phyloP scores from a whole-genome alignment of 331 rosid species.

The Spiraea crenata region DNA sequence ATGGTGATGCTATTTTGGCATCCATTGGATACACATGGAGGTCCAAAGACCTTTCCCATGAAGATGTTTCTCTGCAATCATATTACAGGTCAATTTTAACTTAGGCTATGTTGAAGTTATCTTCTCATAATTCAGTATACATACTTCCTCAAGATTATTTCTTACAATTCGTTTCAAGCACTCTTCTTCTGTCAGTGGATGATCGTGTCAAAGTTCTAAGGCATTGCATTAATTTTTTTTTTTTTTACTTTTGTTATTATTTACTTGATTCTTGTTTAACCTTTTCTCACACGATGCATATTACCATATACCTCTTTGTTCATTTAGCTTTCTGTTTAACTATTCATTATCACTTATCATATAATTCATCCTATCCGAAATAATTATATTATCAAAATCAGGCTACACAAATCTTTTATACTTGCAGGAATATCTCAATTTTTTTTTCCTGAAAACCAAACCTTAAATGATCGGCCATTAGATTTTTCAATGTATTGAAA shows the following conservation, averaged over 20 bases:
- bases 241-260: too few relatives aligned
- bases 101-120: slow-evolving; percentile 17
- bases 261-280: neutral
- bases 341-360: too few relatives aligned
- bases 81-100: slow-evolving; percentile 72
- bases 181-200: neutral
- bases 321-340: too few relatives aligned
- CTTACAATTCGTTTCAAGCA: neutral
- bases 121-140: slow-evolving; percentile 9
- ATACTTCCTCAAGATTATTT: neutral
- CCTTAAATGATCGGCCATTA: too few relatives aligned
- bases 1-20: slow-evolving; percentile 87
- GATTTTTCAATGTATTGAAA: too few relatives aligned
- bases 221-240: too few relatives aligned
- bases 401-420: too few relatives aligned
- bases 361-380: too few relatives aligned
- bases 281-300: neutral
- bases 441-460: too few relatives aligned
- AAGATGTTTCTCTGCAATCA: slow-evolving; percentile 58
- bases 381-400: too few relatives aligned
- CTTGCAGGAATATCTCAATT: too few relatives aligned
- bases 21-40: slow-evolving; percentile 74
- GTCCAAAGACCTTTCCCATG: slow-evolving; percentile 68
- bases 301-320: neutral
- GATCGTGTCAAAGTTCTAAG: too few relatives aligned